phyloP scores from a whole-genome alignment of 805 yeast species.

The Teunomyces lycoperdinae region DNA sequence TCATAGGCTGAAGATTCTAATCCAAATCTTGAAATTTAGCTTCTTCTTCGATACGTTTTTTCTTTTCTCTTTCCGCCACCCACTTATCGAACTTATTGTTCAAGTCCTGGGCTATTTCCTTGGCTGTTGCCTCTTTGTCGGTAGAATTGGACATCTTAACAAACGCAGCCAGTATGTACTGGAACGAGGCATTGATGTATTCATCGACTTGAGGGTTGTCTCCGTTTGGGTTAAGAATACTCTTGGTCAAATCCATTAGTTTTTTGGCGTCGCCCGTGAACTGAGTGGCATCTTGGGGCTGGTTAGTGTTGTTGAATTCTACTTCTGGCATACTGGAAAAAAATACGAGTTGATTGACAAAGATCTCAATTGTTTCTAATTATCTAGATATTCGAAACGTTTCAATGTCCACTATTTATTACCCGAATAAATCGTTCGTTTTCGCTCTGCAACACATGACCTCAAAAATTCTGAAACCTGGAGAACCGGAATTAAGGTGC shows the following conservation, averaged over 20 bases:
- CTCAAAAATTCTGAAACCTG: neutral
- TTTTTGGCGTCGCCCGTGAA: slow-evolving; percentile 10
- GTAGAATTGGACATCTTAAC: slow-evolving; percentile 28
- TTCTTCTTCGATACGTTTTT: slow-evolving; percentile 6
- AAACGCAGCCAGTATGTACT: slow-evolving; percentile 24
- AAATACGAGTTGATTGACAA: neutral
- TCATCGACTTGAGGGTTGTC: slow-evolving; percentile 25
- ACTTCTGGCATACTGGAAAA: neutral
- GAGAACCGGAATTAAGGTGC: neutral
- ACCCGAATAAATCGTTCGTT: neutral
- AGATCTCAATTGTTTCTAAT: too few species aligned
- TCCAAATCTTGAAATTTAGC: slow-evolving; percentile 2
- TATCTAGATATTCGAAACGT: neutral
- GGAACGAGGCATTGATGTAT: slow-evolving; percentile 24
- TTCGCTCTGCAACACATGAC: neutral
- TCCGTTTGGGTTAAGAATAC: slow-evolving; percentile 27
- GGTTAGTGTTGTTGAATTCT: neutral
- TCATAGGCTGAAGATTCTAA: neutral
- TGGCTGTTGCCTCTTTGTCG: slow-evolving; percentile 32
- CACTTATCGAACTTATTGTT: slow-evolving; percentile 25
- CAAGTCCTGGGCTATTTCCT: slow-evolving; percentile 36
- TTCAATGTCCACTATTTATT: neutral
- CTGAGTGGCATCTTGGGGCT: neutral
- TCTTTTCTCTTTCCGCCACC: slow-evolving; percentile 18
- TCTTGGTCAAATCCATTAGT: slow-evolving; percentile 10